Evolutionary conservation across 805 yeast genomes (phyloP).

Genomic region (Debaryomyces prosopidis): DNA sequence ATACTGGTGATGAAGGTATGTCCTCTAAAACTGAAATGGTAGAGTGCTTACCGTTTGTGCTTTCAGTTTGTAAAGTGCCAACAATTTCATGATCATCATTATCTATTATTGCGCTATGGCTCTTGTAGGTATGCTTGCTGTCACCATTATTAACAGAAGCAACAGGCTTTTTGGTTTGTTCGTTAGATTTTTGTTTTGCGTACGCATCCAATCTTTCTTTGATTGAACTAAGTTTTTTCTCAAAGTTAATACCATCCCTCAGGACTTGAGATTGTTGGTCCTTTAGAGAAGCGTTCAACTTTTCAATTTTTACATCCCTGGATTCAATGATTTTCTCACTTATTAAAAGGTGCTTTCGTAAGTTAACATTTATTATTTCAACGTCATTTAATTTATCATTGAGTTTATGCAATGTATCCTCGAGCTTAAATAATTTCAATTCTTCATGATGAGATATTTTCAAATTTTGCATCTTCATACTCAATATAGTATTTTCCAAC

Average conservation of each 20-base stretch:
- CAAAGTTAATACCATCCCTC: slow-evolving; percentile 52
- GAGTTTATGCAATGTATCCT: slow-evolving; percentile 57
- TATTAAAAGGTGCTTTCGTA: slow-evolving; percentile 56
- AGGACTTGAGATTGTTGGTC: slow-evolving; percentile 52
- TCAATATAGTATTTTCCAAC: slow-evolving; percentile 28
- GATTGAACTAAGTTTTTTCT: slow-evolving; percentile 32
- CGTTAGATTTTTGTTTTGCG: background rate
- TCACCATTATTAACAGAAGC: background rate
- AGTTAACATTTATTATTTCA: slow-evolving; percentile 57
- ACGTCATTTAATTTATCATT: slow-evolving; percentile 60
- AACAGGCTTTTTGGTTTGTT: background rate
- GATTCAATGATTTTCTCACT: slow-evolving; percentile 57
- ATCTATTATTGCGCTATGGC: too few species aligned
- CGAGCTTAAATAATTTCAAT: slow-evolving; percentile 53
- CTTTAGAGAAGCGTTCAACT: slow-evolving; percentile 49
- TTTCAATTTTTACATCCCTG: slow-evolving; percentile 56
- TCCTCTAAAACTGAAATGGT: background rate
- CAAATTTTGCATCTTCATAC: slow-evolving; percentile 30
- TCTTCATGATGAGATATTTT: slow-evolving; percentile 41
- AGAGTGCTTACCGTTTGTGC: background rate
- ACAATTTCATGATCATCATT: background rate
- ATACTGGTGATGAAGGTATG: slow-evolving; percentile 6
- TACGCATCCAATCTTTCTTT: slow-evolving; percentile 8
- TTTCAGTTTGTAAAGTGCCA: slow-evolving; percentile 3
- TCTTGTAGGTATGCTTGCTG: background rate